phyloP scores from a whole-genome alignment of 208 protist genomes.

The Acanthamoeba sp. region DNA sequence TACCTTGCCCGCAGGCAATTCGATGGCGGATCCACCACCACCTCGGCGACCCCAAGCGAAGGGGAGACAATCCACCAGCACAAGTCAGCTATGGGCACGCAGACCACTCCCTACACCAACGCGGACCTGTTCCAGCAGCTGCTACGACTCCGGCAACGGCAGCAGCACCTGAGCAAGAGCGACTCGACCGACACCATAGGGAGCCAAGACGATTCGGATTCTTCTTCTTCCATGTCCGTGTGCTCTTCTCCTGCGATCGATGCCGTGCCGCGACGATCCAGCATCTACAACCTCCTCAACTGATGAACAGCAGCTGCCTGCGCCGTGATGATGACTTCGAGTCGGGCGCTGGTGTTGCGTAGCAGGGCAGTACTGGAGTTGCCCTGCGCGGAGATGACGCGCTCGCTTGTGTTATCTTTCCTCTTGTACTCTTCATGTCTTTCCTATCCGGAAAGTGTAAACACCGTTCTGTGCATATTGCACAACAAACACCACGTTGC shows the following conservation, averaged over 20 bases:
- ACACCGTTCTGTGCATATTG: too few species aligned
- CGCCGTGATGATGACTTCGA: too few species aligned
- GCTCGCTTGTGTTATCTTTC: too few species aligned
- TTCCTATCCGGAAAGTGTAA: too few species aligned
- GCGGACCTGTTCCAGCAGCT: not conserved
- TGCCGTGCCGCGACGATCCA: not conserved
- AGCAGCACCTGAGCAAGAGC: not conserved
- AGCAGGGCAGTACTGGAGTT: too few species aligned
- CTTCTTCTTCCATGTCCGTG: not conserved
- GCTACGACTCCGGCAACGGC: not conserved
- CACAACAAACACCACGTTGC: too few species aligned
- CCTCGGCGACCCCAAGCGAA: not conserved
- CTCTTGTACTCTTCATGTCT: too few species aligned
- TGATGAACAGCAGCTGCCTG: not conserved
- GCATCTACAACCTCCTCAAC: constrained; percentile 38
- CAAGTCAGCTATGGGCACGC: not conserved
- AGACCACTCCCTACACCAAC: not conserved
- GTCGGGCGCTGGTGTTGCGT: too few species aligned
- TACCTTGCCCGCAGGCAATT: not conserved
- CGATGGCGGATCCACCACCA: not conserved
- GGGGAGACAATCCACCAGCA: not conserved
- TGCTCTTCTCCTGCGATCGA: not conserved
- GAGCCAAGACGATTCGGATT: not conserved
- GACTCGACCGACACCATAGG: constrained; percentile 22
- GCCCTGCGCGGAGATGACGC: too few species aligned